Percentiles rank a stretch among this genome's conserved stretches.
Conservation (phyloP, 2,329 filamentous ascomycete species). For the Ascochyta koolunga region DNA sequence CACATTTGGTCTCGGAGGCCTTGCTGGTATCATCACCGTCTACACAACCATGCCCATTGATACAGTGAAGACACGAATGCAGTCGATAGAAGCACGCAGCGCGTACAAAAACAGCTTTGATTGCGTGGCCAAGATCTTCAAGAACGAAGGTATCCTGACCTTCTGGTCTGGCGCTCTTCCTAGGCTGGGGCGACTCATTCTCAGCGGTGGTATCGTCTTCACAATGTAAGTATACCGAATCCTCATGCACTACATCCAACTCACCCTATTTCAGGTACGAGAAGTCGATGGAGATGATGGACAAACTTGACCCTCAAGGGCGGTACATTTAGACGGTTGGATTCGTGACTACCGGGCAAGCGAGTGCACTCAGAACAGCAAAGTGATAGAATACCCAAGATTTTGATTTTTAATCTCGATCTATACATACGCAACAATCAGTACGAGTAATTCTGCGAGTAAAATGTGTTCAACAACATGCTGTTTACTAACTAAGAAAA, state of each 20-base stretch:
- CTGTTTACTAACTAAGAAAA: too few relatives aligned
- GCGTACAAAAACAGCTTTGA: conserved; percentile 87
- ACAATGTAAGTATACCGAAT: conserved; percentile 68
- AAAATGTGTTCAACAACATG: too few relatives aligned
- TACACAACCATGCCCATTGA: conserved; percentile 75
- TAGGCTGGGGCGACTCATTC: conserved; percentile 78
- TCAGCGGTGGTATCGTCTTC: conserved; percentile 97
- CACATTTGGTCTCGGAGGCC: conserved; percentile 88
- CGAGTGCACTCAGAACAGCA: neutral
- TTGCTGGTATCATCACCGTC: conserved; percentile 91
- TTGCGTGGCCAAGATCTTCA: conserved; percentile 83
- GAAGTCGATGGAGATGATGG: conserved; percentile 90
- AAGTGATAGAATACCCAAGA: conserved; percentile 2
- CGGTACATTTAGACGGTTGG: conserved; percentile 70
- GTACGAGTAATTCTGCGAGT: too few relatives aligned
- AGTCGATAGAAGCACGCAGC: conserved; percentile 83
- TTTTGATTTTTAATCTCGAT: neutral
- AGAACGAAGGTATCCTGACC: conserved; percentile 85
- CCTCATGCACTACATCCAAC: conserved; percentile 11
- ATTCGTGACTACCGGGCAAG: neutral
- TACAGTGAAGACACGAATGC: conserved; percentile 96
- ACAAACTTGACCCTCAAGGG: conserved; percentile 78
- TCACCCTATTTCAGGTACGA: conserved; percentile 67
- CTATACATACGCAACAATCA: too few relatives aligned
- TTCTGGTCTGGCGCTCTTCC: conserved; percentile 95